Conservation (phyloP, 305 asterid genomes). For the Petunia hybrid region DNA sequence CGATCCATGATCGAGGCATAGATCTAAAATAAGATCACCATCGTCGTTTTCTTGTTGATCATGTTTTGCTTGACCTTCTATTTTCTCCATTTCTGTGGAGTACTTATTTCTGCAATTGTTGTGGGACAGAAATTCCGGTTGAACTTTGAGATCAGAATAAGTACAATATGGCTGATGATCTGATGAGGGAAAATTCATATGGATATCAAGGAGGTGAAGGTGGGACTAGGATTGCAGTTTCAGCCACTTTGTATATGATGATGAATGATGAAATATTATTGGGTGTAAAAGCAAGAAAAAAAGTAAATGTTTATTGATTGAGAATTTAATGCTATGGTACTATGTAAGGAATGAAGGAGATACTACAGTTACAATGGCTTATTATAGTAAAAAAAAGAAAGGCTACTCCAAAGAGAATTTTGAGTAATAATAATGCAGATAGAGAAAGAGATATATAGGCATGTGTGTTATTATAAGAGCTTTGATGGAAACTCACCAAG, state of each 20-base stretch:
- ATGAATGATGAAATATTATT: constrained; percentile 31
- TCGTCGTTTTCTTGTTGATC: constrained; percentile 31
- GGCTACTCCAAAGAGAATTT: constrained; percentile 3
- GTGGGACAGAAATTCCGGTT: constrained; percentile 28
- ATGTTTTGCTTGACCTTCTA: background rate
- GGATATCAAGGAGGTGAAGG: constrained; percentile 20
- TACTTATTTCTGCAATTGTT: constrained; percentile 7
- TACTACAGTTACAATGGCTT: constrained; percentile 56
- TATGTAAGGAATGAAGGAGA: constrained; percentile 55
- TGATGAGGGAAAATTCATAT: background rate
- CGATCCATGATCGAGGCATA: constrained; percentile 42
- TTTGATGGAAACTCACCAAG: constrained; percentile 39
- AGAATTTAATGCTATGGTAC: constrained; percentile 51
- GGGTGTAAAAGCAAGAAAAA: constrained; percentile 44
- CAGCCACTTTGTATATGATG: background rate
- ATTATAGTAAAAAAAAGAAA: constrained; percentile 43
- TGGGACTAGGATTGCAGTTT: constrained; percentile 26
- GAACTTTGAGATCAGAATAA: constrained; percentile 23
- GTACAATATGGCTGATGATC: background rate
- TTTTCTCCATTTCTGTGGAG: background rate
- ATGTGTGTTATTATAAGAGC: constrained; percentile 23
- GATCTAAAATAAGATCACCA: constrained; percentile 52
- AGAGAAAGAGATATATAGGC: constrained; percentile 31
- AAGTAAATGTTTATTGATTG: constrained; percentile 43
- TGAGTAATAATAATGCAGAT: constrained; percentile 10